Conservation (phyloP, 352 stramenopile genomes). For the Phytophthora citricola region DNA sequence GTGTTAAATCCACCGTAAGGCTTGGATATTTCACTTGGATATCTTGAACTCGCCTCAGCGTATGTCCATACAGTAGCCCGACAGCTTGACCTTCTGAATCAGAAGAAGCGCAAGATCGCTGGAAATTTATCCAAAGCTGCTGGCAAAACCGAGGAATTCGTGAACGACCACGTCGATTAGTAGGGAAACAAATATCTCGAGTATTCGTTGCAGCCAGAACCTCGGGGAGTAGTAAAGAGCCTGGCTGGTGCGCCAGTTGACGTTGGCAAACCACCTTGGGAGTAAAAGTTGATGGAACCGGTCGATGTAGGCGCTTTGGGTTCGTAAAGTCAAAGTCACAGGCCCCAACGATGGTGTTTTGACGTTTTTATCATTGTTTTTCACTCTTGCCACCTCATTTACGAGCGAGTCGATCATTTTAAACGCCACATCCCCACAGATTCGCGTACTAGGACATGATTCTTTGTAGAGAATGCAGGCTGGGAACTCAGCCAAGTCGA, state of each 20-base stretch:
- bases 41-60: constrained; percentile 6
- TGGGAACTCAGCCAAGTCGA: constrained; percentile 19
- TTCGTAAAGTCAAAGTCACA: constrained; percentile 20
- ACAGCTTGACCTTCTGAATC: constrained; percentile 5
- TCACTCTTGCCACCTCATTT: constrained; percentile 1
- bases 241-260: constrained; percentile 42
- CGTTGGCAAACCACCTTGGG: constrained; percentile 36
- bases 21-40: constrained; percentile 20
- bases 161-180: background rate
- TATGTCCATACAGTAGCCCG: constrained; percentile 22
- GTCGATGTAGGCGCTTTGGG: constrained; percentile 40
- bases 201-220: background rate
- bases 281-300: constrained; percentile 52
- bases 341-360: background rate
- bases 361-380: background rate
- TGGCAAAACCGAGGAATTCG: constrained; percentile 25
- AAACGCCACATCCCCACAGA: constrained; percentile 32
- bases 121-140: constrained; percentile 36
- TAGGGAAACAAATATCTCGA: constrained; percentile 31
- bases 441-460: constrained; percentile 2
- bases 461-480: constrained; percentile 30
- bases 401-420: constrained; percentile 40
- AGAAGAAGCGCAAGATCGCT: constrained; percentile 17
- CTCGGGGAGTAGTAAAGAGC: constrained; percentile 36
- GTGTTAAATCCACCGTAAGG: constrained; percentile 24